phyloP scores from a whole-genome alignment of 805 yeast species.

The Ogataea pignaliae region DNA sequence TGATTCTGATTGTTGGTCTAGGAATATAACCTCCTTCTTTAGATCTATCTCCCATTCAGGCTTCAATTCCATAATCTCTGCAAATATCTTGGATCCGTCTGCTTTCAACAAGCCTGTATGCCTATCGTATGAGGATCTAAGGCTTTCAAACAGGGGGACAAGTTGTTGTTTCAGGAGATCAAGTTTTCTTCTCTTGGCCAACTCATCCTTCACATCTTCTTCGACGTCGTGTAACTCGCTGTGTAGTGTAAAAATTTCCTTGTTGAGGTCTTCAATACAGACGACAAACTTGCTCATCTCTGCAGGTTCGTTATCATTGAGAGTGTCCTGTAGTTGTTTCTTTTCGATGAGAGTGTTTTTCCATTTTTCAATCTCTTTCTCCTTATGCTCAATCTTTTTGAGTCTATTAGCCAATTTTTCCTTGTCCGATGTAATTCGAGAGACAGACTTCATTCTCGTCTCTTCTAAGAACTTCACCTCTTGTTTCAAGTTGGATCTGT shows the following conservation, averaged over 20 bases:
- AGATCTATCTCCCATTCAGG: slow-evolving; percentile 31
- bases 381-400: slow-evolving; percentile 31
- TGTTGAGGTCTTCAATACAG: slow-evolving; percentile 25
- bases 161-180: slow-evolving; percentile 24
- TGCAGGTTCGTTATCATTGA: slow-evolving; percentile 13
- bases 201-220: slow-evolving; percentile 28
- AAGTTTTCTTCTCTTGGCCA: slow-evolving; percentile 21
- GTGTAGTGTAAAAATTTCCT: slow-evolving; percentile 23
- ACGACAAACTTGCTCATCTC: slow-evolving; percentile 13
- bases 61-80: slow-evolving; percentile 18
- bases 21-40: slow-evolving; percentile 22
- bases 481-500: slow-evolving; percentile 34
- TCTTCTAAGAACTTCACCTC: slow-evolving; percentile 41
- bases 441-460: slow-evolving; percentile 33
- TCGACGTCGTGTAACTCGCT: slow-evolving; percentile 28
- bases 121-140: slow-evolving; percentile 21
- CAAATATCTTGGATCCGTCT: slow-evolving; percentile 23
- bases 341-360: slow-evolving; percentile 22
- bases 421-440: slow-evolving; percentile 32
- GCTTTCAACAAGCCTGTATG: slow-evolving; percentile 27
- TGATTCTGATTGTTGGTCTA: slow-evolving; percentile 33
- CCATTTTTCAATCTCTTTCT: slow-evolving; percentile 33
- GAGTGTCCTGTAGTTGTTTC: slow-evolving; percentile 11
- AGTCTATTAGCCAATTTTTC: slow-evolving; percentile 23
- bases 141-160: slow-evolving; percentile 18